These are phyloP conservation scores for Leishmania lainsoni DNA, from an alignment of 208 protist species.

Conservation along the genomic window DNA sequence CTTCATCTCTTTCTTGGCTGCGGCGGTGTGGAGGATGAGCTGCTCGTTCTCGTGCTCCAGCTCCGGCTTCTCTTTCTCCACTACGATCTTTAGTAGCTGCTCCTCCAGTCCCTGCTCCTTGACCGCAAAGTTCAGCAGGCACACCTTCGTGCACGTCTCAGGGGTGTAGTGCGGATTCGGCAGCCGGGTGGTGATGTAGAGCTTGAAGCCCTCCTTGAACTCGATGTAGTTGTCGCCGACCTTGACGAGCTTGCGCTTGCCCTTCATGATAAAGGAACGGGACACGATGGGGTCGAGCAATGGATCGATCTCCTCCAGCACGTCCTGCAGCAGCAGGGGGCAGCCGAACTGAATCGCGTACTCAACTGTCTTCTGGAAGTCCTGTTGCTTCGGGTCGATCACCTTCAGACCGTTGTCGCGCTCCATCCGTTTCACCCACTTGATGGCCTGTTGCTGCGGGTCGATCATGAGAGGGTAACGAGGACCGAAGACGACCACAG, in stretches of 20 bases:
- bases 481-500: slow-evolving; percentile 94
- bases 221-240: slow-evolving; percentile 98
- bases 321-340: slow-evolving; percentile 97
- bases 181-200: slow-evolving; percentile 98
- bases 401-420: slow-evolving; percentile 93
- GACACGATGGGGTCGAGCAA: slow-evolving; percentile 96
- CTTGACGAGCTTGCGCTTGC: slow-evolving; percentile 91
- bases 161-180: slow-evolving; percentile 98
- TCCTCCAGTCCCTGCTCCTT: slow-evolving; percentile 98
- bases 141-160: slow-evolving; percentile 97
- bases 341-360: slow-evolving; percentile 97
- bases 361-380: slow-evolving; percentile 97
- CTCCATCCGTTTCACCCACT: slow-evolving; percentile 98
- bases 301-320: slow-evolving; percentile 98
- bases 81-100: slow-evolving; percentile 98
- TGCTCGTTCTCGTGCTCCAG: slow-evolving; percentile 98
- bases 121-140: slow-evolving; percentile 98
- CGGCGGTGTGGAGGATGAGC: slow-evolving; percentile 95
- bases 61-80: slow-evolving; percentile 97
- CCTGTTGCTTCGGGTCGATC: slow-evolving; percentile 94
- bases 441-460: slow-evolving; percentile 98
- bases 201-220: slow-evolving; percentile 97
- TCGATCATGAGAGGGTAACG: slow-evolving; percentile 99
- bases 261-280: slow-evolving; percentile 94
- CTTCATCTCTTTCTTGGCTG: slow-evolving; percentile 94